Base-by-base conservation (phyloP, 2,329 filamentous ascomycete species). In the Botrytis fragariae region DNA sequence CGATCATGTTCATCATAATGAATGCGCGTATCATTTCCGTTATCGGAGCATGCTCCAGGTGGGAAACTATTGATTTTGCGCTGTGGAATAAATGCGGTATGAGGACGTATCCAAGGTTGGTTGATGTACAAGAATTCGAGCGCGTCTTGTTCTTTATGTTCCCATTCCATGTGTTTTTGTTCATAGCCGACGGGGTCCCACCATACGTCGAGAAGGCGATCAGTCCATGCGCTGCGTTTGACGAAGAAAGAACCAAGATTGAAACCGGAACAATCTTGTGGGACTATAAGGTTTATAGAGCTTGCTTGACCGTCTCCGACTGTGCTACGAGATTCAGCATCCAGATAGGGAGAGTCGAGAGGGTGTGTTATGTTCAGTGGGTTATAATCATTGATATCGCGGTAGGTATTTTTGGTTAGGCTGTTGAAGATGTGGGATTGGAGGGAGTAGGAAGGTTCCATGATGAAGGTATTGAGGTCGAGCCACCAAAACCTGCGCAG, bases 151-250 rank as follows among this genome's bases (percentile, higher is more conserved):
- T 99, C 96, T 82, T 98, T 98, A 86, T 99, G 96, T 80, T 96
- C 95, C 96, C 96, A 99, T 75, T 96, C 89, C 95, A 98, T 98
- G 82, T 99, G 96, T 81, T 94, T 97, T 84, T 99, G 96, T 84
- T 99, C 96, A 82, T 99, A 99, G 73, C 92, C 90, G 44, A 98
- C 95, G 0, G 96, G 96, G 80, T 99, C 96, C 96, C 96, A 99
- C 96, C 96, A 99, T 70, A 97, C 88, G 80, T 99, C 96, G 51
- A 99, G 88, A 29, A 99, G 85, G 7, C 94, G 91, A 79, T 98
- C 95, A 0, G 95, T 93, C 93, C 95, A 99, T 39, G 90, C 86
- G 79, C 93, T 93, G 74, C 96, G 90, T 68, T 91, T 90, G 62
- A 98, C 85, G 82, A 99, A 96, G 86, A 99, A 99, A 25, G 94